Conservation (phyloP, 2,329 filamentous ascomycete species). For the Aspergillus amoenus region DNA sequence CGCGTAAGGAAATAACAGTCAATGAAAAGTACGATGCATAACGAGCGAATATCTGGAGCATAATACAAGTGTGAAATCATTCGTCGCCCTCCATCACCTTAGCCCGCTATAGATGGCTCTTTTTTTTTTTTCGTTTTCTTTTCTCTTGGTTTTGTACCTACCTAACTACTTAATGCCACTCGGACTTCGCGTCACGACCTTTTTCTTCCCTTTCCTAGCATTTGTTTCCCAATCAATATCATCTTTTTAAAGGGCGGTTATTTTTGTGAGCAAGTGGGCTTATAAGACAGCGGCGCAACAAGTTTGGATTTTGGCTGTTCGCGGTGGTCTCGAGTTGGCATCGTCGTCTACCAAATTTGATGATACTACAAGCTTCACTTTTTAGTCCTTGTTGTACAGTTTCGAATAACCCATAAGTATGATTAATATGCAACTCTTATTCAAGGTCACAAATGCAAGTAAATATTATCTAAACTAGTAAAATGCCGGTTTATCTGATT, state of each 20-base stretch:
- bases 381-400: not conserved
- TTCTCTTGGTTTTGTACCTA: not conserved
- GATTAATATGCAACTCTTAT: not conserved
- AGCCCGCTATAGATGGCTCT: not conserved
- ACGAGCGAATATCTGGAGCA: not conserved
- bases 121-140: not conserved
- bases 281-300: too few relatives aligned
- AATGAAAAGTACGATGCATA: not conserved
- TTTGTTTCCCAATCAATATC: too few relatives aligned
- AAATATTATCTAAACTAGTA: not conserved
- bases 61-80: not conserved
- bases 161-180: not conserved
- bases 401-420: not conserved
- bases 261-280: too few relatives aligned
- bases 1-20: constrained; percentile 67
- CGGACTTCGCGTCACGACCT: not conserved
- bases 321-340: not conserved
- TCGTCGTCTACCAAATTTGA: not conserved
- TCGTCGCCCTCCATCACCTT: not conserved
- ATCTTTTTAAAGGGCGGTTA: too few relatives aligned
- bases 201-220: not conserved
- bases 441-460: not conserved
- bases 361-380: not conserved
- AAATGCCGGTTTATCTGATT: not conserved
- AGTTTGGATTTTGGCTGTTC: not conserved